phyloP scores from a whole-genome alignment of 495 filamentous ascomycete genomes.

The Penicillium canariense region DNA sequence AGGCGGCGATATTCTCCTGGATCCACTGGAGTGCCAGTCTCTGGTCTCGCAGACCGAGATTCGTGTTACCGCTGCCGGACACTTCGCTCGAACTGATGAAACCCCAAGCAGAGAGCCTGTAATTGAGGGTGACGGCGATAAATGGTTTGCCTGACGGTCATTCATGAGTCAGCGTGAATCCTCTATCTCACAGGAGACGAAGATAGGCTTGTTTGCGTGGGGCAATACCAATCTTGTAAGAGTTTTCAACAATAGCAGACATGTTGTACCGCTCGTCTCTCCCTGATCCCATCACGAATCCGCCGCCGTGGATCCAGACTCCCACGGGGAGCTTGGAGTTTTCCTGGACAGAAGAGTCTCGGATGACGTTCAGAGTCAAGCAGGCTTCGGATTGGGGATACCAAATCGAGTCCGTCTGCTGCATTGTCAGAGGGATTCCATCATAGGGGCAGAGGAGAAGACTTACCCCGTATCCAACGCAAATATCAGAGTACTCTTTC shows the following conservation, averaged over 20 bases:
- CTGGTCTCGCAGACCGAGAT: conserved; percentile 59
- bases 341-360: conserved; percentile 36
- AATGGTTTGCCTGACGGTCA: conserved; percentile 45
- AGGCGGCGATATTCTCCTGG: conserved; percentile 53
- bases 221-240: conserved; percentile 43
- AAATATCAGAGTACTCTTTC: conserved; percentile 49
- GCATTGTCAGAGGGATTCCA: not conserved
- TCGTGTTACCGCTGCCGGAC: conserved; percentile 45
- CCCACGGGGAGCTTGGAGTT: conserved; percentile 42
- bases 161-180: not conserved
- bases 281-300: conserved; percentile 49
- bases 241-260: conserved; percentile 51
- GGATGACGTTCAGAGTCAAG: conserved; percentile 54
- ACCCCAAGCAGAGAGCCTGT: conserved; percentile 55
- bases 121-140: conserved; percentile 60
- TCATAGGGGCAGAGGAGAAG: not conserved
- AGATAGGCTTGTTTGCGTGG: not conserved
- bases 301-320: conserved; percentile 63
- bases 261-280: conserved; percentile 53
- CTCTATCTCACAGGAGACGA: no score
- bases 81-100: conserved; percentile 43
- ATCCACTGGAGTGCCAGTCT: conserved; percentile 62
- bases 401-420: conserved; percentile 42
- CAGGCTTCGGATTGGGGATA: conserved; percentile 52
- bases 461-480: conserved; percentile 45